These are phyloP conservation scores for Ophiocordyceps robertsii DNA, from an alignment of 2,329 filamentous ascomycete species.

Conservation along the genomic window DNA sequence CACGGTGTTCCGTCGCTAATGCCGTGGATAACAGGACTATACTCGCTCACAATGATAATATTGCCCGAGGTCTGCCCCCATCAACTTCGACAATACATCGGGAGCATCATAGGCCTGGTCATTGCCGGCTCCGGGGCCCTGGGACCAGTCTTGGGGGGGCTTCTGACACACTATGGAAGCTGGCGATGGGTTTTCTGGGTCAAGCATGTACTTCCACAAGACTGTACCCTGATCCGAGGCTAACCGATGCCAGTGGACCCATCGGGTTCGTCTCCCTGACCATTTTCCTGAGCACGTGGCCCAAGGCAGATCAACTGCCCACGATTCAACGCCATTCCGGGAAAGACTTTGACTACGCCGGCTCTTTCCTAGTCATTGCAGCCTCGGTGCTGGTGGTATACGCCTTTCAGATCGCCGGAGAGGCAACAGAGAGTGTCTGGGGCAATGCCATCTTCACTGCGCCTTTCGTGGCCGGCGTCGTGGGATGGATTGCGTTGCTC, in stretches of 20 bases:
- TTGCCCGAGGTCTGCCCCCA: conserved; percentile 34
- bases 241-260: conserved; percentile 27
- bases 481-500: conserved; percentile 14
- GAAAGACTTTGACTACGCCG: conserved; percentile 38
- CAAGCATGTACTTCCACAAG: conserved; percentile 24
- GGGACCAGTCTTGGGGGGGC: conserved; percentile 36
- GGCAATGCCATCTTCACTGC: conserved; percentile 20
- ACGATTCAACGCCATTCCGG: conserved; percentile 24
- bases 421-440: conserved; percentile 25
- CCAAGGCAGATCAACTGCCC: conserved; percentile 25
- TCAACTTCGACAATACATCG: conserved; percentile 27
- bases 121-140: conserved; percentile 34
- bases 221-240: not conserved
- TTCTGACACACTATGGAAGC: conserved; percentile 32
- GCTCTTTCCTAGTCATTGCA: conserved; percentile 37
- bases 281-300: conserved; percentile 37
- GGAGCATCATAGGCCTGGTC: conserved; percentile 32
- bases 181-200: conserved; percentile 49
- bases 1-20: not conserved
- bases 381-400: conserved; percentile 43
- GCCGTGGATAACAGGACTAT: conserved; percentile 23
- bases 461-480: conserved; percentile 14
- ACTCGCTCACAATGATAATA: conserved; percentile 42
- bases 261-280: conserved; percentile 31
- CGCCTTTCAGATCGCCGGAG: conserved; percentile 39